Percentiles rank a stretch among this genome's conserved stretches.
These are phyloP conservation scores for Stephanodiscus triporus DNA, from an alignment of 108 stramenopile genomes.

Conservation along the genomic window DNA sequence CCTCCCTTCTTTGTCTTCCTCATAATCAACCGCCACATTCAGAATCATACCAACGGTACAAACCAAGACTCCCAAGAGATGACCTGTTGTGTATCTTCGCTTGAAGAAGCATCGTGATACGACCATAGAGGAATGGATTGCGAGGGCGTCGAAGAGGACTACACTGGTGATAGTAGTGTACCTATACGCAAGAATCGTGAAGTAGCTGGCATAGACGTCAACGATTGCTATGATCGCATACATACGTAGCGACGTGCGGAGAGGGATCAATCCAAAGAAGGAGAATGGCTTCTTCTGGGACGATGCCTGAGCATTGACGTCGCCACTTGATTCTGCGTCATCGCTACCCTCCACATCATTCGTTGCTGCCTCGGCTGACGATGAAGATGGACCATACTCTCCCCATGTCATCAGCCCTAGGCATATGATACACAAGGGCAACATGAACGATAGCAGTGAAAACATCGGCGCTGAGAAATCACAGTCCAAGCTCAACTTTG, in stretches of 20 bases:
- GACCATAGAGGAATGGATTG: conserved; percentile 94
- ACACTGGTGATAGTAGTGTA: conserved; percentile 95
- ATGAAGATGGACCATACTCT: conserved; percentile 1
- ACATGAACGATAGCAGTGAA: conserved; percentile 58
- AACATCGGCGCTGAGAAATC: conserved; percentile 65
- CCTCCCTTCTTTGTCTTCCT: conserved; percentile 42
- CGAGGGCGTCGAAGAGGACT: conserved; percentile 89
- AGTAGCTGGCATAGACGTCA: conserved; percentile 78
- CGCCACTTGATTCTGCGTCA: background rate
- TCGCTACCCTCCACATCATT: background rate
- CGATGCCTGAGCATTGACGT: conserved; percentile 4
- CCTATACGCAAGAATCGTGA: conserved; percentile 66
- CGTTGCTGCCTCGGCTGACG: background rate
- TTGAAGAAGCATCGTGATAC: conserved; percentile 72
- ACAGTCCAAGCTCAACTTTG: conserved; percentile 65
- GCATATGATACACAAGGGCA: conserved; percentile 43
- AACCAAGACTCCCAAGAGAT: conserved; percentile 80
- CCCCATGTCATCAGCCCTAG: conserved; percentile 21
- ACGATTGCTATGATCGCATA: conserved; percentile 53
- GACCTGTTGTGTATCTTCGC: conserved; percentile 64
- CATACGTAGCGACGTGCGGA: conserved; percentile 27
- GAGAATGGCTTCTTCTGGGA: conserved; percentile 24
- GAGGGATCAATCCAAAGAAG: conserved; percentile 33
- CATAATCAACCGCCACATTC: conserved; percentile 85
- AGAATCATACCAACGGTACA: conserved; percentile 85